Conservation (phyloP, 257 asterid species). For the Capsicum chinense region DNA sequence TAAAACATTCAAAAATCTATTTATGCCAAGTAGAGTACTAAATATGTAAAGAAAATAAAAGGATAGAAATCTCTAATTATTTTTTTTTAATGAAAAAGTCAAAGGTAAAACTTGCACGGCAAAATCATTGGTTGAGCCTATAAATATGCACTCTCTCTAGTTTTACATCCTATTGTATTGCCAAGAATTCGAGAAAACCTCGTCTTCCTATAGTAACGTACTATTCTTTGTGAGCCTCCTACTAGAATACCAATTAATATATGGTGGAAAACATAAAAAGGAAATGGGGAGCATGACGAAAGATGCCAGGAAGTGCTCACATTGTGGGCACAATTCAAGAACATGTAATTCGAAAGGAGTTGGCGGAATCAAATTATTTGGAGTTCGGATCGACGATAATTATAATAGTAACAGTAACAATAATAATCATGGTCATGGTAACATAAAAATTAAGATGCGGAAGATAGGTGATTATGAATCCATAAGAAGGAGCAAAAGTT, state of each 20-base stretch:
- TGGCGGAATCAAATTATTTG: slow-evolving; percentile 54
- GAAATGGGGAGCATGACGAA: slow-evolving; percentile 21
- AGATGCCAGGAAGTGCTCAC: slow-evolving; percentile 36
- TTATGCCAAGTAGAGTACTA: background rate
- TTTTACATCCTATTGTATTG: background rate
- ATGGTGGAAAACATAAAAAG: background rate
- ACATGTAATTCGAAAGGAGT: slow-evolving; percentile 39
- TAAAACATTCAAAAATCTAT: background rate
- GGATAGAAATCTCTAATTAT: background rate
- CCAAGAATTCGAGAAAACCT: slow-evolving; percentile 24
- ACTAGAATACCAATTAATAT: no score
- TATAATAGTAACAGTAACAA: slow-evolving; percentile 18
- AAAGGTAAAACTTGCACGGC: slow-evolving; percentile 9
- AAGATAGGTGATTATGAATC: slow-evolving; percentile 13
- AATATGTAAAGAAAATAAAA: slow-evolving; percentile 5
- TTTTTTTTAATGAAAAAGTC: background rate
- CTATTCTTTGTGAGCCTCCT: background rate
- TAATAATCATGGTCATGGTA: background rate
- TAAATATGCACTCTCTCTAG: slow-evolving; percentile 25
- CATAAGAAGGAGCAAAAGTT: slow-evolving; percentile 52
- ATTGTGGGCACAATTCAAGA: slow-evolving; percentile 44
- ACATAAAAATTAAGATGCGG: background rate
- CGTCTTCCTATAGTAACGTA: background rate
- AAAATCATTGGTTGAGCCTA: slow-evolving; percentile 27
- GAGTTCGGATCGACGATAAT: slow-evolving; percentile 48